These are phyloP conservation scores for Alternaria arborescens DNA, from an alignment of 2,329 filamentous ascomycete genomes.

Conservation along the genomic window DNA sequence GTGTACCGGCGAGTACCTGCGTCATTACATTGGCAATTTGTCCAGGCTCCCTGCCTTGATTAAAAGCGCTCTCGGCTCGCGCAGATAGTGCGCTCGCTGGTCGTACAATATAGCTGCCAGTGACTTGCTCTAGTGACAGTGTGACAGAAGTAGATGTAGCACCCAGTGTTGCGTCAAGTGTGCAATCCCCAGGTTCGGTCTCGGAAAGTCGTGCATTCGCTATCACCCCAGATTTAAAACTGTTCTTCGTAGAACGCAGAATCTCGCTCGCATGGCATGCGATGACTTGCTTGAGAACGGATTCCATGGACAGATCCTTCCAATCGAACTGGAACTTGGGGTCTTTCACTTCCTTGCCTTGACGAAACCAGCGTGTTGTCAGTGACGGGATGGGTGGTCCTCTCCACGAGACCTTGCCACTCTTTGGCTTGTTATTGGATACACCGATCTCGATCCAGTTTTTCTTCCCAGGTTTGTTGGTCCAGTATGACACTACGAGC, in stretches of 20 bases:
- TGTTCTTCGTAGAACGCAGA: conserved; percentile 67
- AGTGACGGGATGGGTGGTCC: conserved; percentile 54
- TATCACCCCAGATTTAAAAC: conserved; percentile 65
- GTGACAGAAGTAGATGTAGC: conserved; percentile 64
- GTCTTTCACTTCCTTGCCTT: conserved; percentile 77
- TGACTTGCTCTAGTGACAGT: conserved; percentile 77
- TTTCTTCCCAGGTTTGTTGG: conserved; percentile 72
- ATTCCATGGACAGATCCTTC: conserved; percentile 74
- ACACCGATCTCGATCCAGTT: conserved; percentile 93
- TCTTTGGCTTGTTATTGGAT: conserved; percentile 65
- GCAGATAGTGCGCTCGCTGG: conserved; percentile 58
- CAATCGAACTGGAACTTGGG: conserved; percentile 73
- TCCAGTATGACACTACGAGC: conserved; percentile 92
- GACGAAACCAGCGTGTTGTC: conserved; percentile 81
- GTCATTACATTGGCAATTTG: conserved; percentile 68
- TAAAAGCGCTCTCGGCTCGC: conserved; percentile 71
- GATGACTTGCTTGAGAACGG: conserved; percentile 76
- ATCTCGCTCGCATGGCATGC: conserved; percentile 77
- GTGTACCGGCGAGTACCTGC: conserved; percentile 67
- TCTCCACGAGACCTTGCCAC: conserved; percentile 47
- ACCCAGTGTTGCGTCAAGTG: conserved; percentile 74
- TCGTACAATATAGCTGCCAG: conserved; percentile 76
- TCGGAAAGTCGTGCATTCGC: conserved; percentile 67
- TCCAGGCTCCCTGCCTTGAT: conserved; percentile 64
- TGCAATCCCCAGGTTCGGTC: conserved; percentile 71